These are phyloP conservation scores for Monascus purpureus DNA, from an alignment of 495 filamentous ascomycete species.

Conservation along the genomic window DNA sequence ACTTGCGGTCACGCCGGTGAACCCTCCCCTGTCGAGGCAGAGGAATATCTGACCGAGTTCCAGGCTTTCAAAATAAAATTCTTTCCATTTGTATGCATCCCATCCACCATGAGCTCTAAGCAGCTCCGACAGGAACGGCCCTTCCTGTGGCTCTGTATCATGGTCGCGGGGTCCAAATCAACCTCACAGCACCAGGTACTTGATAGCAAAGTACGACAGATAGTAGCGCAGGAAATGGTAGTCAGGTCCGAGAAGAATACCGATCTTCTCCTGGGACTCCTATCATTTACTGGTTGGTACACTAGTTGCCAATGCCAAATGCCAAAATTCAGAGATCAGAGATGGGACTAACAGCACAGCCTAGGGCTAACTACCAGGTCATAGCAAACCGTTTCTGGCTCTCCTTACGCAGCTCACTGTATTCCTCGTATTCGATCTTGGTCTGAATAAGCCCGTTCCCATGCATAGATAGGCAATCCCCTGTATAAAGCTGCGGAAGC, in stretches of 20 bases:
- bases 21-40: constrained; percentile 16
- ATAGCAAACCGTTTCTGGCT: constrained; percentile 24
- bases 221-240: constrained; percentile 32
- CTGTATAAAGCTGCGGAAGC: constrained; percentile 7
- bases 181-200: constrained; percentile 20
- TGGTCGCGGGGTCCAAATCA: constrained; percentile 16
- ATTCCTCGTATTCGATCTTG: constrained; percentile 38
- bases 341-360: constrained; percentile 13
- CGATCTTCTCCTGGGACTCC: constrained; percentile 41
- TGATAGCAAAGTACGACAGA: constrained; percentile 21
- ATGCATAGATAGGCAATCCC: constrained; percentile 11
- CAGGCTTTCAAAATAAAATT: constrained; percentile 2
- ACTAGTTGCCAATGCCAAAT: too few relatives aligned
- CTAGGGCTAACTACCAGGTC: too few relatives aligned
- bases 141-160: constrained; percentile 35
- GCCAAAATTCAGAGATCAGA: constrained; percentile 7
- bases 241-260: constrained; percentile 34
- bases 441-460: constrained; percentile 33
- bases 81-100: constrained; percentile 27
- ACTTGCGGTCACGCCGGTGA: constrained; percentile 1
- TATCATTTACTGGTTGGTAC: constrained; percentile 34
- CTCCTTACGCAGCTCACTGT: constrained; percentile 29
- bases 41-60: constrained; percentile 14
- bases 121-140: constrained; percentile 26
- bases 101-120: constrained; percentile 17